Conservation (phyloP, 2,329 filamentous ascomycete genomes). For the Colletotrichum sojae region DNA sequence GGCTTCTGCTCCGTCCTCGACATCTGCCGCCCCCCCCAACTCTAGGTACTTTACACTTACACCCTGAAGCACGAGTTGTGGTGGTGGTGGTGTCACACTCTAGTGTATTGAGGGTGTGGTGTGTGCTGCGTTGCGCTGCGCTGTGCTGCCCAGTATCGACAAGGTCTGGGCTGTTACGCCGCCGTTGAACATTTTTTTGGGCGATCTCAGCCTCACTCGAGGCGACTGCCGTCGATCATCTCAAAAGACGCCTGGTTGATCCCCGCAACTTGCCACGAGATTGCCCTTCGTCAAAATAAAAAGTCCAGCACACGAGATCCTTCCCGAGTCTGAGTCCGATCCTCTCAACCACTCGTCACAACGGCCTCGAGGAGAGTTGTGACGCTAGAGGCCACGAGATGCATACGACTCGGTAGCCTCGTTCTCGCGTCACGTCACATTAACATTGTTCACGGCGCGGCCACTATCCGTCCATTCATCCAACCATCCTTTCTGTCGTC, state of each 20-base stretch:
- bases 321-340: conserved; percentile 26
- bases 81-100: conserved; percentile 17
- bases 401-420: conserved; percentile 21
- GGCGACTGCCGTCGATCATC: conserved; percentile 36
- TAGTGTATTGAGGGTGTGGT: conserved; percentile 15
- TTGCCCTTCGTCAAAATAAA: conserved; percentile 12
- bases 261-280: conserved; percentile 32
- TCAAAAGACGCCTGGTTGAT: conserved; percentile 32
- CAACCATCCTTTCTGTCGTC: conserved; percentile 20
- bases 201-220: conserved; percentile 39
- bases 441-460: conserved; percentile 7
- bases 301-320: conserved; percentile 25
- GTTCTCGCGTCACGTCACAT: conserved; percentile 24
- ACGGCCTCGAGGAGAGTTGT: conserved; percentile 18
- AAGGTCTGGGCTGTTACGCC: conserved; percentile 18
- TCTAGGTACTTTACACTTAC: conserved; percentile 6
- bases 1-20: not conserved
- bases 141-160: conserved; percentile 3
- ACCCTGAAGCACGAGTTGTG: conserved; percentile 22
- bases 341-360: conserved; percentile 20
- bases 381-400: not conserved
- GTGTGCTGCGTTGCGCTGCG: not conserved
- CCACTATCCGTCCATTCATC: conserved; percentile 11
- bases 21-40: not conserved
- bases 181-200: conserved; percentile 25